These are phyloP conservation scores for Teunomyces stri DNA, from an alignment of 805 yeast genomes.

Conservation along the genomic window DNA sequence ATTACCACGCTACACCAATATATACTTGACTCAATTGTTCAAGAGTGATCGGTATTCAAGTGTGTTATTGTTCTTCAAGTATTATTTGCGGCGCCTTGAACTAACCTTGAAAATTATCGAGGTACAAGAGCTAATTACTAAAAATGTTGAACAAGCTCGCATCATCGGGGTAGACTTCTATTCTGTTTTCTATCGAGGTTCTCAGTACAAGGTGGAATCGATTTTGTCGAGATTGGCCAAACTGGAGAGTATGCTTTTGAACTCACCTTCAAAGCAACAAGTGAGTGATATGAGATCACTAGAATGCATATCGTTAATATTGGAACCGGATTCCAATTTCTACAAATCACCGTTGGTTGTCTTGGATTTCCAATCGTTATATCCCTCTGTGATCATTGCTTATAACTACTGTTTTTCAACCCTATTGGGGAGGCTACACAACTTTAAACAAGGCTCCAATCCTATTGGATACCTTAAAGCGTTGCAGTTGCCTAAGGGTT, in stretches of 20 bases:
- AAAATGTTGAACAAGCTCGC: slow-evolving; percentile 80
- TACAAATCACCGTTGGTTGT: slow-evolving; percentile 90
- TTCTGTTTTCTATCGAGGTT: slow-evolving; percentile 85
- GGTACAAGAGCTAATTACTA: slow-evolving; percentile 62
- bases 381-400: slow-evolving; percentile 90
- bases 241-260: slow-evolving; percentile 65
- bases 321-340: slow-evolving; percentile 86
- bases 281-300: slow-evolving; percentile 83
- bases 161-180: slow-evolving; percentile 86
- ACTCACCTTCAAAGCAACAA: slow-evolving; percentile 77
- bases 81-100: slow-evolving; percentile 45
- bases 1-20: slow-evolving; percentile 59
- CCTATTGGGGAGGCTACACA: slow-evolving; percentile 58
- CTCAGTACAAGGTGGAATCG: slow-evolving; percentile 93
- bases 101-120: slow-evolving; percentile 49
- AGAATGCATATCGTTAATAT: slow-evolving; percentile 83
- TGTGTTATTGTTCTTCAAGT: slow-evolving; percentile 40
- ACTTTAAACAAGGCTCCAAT: slow-evolving; percentile 47
- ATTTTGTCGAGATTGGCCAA: slow-evolving; percentile 72
- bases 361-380: slow-evolving; percentile 87
- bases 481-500: slow-evolving; percentile 48
- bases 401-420: slow-evolving; percentile 86
- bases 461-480: slow-evolving; percentile 54
- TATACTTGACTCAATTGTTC: slow-evolving; percentile 43
- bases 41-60: slow-evolving; percentile 35